A percentile compares a stretch with the other conserved stretches of the same genome.
phyloP scores from a whole-genome alignment of 2,329 filamentous ascomycete species.

The Gremmenia infestans region DNA sequence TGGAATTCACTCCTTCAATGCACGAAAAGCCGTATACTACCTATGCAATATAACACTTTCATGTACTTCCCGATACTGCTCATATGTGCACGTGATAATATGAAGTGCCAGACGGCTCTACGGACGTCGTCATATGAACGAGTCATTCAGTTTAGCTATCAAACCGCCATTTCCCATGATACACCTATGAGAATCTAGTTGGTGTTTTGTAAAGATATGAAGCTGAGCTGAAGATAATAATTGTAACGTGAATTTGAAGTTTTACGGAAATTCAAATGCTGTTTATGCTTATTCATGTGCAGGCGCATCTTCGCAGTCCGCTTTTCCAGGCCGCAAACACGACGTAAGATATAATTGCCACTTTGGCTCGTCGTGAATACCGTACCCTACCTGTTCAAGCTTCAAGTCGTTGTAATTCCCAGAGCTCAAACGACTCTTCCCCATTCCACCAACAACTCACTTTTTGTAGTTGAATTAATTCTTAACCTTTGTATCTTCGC shows the following conservation, averaged over 20 bases:
- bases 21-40: background rate
- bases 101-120: background rate
- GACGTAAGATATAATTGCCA: no score
- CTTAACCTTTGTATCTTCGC: conserved; percentile 1
- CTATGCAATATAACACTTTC: no score
- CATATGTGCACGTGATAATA: background rate
- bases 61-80: background rate
- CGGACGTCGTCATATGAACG: background rate
- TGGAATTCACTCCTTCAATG: background rate
- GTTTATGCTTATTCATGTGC: no score
- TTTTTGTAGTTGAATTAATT: background rate
- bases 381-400: background rate
- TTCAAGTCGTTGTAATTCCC: background rate
- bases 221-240: no score
- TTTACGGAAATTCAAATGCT: no score
- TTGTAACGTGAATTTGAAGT: no score
- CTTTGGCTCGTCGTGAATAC: background rate
- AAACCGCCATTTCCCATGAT: background rate
- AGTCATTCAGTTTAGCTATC: background rate
- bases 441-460: background rate
- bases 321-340: no score
- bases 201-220: no score
- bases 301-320: no score
- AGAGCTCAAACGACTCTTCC: background rate
- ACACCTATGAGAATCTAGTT: no score